These are phyloP conservation scores for Colletotrichum agaves DNA, from an alignment of 2,329 filamentous ascomycete genomes.

Conservation along the genomic window DNA sequence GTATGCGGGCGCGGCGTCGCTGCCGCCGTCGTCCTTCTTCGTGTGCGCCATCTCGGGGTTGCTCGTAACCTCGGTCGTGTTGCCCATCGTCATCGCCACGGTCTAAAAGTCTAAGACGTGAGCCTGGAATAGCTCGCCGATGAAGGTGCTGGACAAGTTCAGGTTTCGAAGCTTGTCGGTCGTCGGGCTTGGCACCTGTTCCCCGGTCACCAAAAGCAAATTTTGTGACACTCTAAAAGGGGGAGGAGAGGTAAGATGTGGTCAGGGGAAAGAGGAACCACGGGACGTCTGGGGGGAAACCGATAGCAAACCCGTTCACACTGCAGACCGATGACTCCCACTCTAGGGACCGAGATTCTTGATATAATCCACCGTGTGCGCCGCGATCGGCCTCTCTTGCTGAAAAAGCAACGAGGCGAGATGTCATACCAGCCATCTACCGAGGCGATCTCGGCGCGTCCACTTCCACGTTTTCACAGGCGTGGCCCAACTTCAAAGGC, in stretches of 20 bases:
- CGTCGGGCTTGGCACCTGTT: neutral
- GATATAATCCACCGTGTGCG: conserved; percentile 33
- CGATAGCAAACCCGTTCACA: conserved; percentile 4
- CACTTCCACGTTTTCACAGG: neutral
- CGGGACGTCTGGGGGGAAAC: conserved; percentile 9
- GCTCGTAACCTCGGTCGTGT: conserved; percentile 17
- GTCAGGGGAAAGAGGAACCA: conserved; percentile 8
- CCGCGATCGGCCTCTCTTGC: conserved; percentile 32
- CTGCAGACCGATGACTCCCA: neutral
- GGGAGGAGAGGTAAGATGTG: neutral
- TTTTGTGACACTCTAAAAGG: neutral
- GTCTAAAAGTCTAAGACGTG: neutral
- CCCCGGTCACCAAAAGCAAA: neutral
- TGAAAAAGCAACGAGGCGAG: conserved; percentile 23
- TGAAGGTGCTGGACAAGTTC: neutral
- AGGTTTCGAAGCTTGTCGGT: conserved; percentile 1
- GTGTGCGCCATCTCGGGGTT: conserved; percentile 25
- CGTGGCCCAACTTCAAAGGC: neutral
- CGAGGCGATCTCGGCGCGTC: conserved; percentile 36
- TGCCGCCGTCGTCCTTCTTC: conserved; percentile 15
- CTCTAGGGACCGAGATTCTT: conserved; percentile 15
- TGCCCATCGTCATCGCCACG: conserved; percentile 16
- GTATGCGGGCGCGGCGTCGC: conserved; percentile 25
- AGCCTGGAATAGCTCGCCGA: neutral
- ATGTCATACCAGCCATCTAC: conserved; percentile 28